phyloP scores from a whole-genome alignment of 1,284 basidiomycete species.

The Volvariella volvacea region DNA sequence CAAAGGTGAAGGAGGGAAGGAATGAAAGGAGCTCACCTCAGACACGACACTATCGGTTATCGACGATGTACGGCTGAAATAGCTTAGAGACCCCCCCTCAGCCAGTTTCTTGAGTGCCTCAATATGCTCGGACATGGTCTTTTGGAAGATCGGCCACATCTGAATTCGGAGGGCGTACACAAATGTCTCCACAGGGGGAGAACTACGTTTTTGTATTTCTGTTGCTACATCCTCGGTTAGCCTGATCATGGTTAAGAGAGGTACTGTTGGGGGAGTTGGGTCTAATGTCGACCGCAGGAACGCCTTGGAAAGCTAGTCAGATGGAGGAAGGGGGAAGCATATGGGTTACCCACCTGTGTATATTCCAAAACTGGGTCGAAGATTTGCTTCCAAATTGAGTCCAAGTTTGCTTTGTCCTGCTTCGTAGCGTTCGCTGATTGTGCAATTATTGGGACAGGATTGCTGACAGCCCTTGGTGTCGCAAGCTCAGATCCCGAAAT shows the following conservation, averaged over 20 bases:
- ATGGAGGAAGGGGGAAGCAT: slow-evolving; percentile 13
- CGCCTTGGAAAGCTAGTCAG: slow-evolving; percentile 33
- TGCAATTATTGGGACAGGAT: slow-evolving; percentile 15
- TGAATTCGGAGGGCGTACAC: slow-evolving; percentile 74
- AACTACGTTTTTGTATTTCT: slow-evolving; percentile 70
- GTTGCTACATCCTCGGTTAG: slow-evolving; percentile 73
- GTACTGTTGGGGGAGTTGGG: slow-evolving; percentile 61
- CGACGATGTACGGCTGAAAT: slow-evolving; percentile 56
- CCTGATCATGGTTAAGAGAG: slow-evolving; percentile 84
- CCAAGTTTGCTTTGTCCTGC: slow-evolving; percentile 50
- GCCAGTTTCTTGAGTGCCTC: slow-evolving; percentile 78
- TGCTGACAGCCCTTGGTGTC: slow-evolving; percentile 9
- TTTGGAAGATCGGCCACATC: slow-evolving; percentile 91
- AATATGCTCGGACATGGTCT: slow-evolving; percentile 77
- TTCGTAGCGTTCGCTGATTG: slow-evolving; percentile 33
- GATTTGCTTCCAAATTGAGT: slow-evolving; percentile 82
- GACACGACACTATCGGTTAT: slow-evolving; percentile 68
- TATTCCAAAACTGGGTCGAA: slow-evolving; percentile 87
- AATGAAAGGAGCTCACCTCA: slow-evolving; percentile 34
- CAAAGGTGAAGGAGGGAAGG: background rate
- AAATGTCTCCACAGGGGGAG: slow-evolving; percentile 73
- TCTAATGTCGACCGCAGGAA: slow-evolving; percentile 64
- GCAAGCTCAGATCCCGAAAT: slow-evolving; percentile 29
- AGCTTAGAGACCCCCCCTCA: slow-evolving; percentile 57
- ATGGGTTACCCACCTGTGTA: slow-evolving; percentile 42